Evolutionary conservation across 1,284 basidiomycete species (phyloP), one percentile per base, ranked within the genome.

Genomic region (Marasmius oreades): DNA sequence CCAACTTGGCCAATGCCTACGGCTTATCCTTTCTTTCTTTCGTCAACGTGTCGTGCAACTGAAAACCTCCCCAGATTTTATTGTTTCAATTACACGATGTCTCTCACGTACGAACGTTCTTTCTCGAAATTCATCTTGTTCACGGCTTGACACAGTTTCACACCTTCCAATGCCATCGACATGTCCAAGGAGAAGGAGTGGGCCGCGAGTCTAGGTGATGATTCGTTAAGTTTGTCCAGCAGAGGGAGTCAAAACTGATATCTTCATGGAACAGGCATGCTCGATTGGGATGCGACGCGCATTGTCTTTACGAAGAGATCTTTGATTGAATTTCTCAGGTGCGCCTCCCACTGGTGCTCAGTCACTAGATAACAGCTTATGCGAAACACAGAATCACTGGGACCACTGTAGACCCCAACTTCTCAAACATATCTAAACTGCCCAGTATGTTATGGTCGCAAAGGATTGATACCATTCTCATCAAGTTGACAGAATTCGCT

Each of bases 301-400:
- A 86, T 90, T 56, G 80, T 90, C 33, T 89, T 90, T 67, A 89
- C 86, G 3, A 90, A 90, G 66, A 80, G 87, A 28, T 73, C 80
- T 44, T 72, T 90, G 59, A 75, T 88, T 53, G 87, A 90, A 66
- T 90, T 90, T 65, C 72, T 89, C 58, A 88, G 85, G 86, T 87
- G 69, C 63, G 77, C 53, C 46, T 52, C 28, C 43, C 55, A 55
- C 8, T 45, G n/a, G n/a, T n/a, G n/a, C n/a, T n/a, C n/a, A n/a
- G n/a, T n/a, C n/a, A n/a, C n/a, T n/a, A n/a, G n/a, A n/a, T n/a
- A n/a, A n/a, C n/a, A n/a, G n/a, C n/a, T n/a, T n/a, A n/a, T n/a
- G n/a, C n/a, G n/a, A n/a, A 53, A 59, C 65, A 43, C 58, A 82
- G 86, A 68, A 86, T 87, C 63, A 78, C 82, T 33, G 87, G 85